Evolutionary conservation across 441 rosid genomes (phyloP), one percentile per base, ranked within the genome.

Genomic region (Erysimum cheiri): DNA sequence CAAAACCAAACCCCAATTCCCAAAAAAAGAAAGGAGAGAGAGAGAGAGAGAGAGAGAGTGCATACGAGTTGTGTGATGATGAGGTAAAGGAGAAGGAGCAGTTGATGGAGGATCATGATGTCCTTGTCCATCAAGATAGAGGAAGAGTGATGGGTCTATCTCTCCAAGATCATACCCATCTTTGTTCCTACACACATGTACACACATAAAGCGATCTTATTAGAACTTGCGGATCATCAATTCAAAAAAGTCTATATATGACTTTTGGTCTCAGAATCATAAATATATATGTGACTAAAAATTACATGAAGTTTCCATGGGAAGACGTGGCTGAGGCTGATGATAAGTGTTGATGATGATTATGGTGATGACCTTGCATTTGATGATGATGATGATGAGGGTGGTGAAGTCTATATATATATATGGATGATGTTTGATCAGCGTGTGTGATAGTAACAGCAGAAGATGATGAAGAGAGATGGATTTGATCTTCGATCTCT

Each of bases 141-240:
- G 92, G 69, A 92, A 87, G 71, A 92, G 95, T 14, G 97, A 91
- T 86, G 88, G 96, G 85, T 95, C 99, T 64, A 95, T 78, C 75
- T 95, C 99, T 56, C 93, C 98, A 80, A 95, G 61, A 76, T 89
- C 96, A 80, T 89, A 90, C 7, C 74, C 80, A 66, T 87, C 97
- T 84, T 92, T 92, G 79, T 84, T 77, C 70, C 90, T 87, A 81
- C 73, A 59, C 32, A 75, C 28, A 71, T 6, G 35, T 5, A 36
- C 12, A 60, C 5, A 29, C 9, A 19, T n/a, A 46, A 10, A 54
- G 32, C 50, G 46, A 15, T 44, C 33, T 54, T 4, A 13, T 40
- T 4, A 13, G 3, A 19, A 54, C 44, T 32, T 41, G 8, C 2
- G 44, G 48, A 52, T 59, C 56, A 71, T 53, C 58, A 57, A 40